Base-by-base conservation (phyloP, 768 basidiomycete genomes). In the Mycena galopus region DNA sequence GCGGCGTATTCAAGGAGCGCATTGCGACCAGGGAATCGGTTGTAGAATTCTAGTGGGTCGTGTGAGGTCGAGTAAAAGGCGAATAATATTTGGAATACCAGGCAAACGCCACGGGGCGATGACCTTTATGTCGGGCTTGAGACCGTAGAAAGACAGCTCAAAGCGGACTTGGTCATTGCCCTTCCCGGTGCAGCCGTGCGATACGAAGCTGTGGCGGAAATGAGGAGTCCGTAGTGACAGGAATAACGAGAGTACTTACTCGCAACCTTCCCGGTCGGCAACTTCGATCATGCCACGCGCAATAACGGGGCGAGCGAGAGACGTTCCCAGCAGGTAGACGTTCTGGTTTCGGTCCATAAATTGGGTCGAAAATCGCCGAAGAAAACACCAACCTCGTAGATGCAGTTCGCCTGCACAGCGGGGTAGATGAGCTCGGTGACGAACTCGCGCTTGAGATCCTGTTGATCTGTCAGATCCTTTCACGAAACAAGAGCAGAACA, bases 141-240 rank as follows among this genome's bases (percentile, higher is more conserved):
- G 90, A 67, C 96, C 98, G 83, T 99, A 99, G 87, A 99, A 99
- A 0, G 98, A 96, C 67, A 99, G 92, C 81, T 99, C 98, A 82
- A 99, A 99, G 72, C 98, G 95, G 78, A 99, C 98, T 84, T 99
- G 98, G 83, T 99, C 98, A 82, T 99, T 99, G 64, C 98, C 98
- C 87, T 99, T 99, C 64, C 98, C 98, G 61, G 98, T 99, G 89
- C 98, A 99, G 29, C 98, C 98, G 84, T 99, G 98, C 29, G 97
- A 91, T 73, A 99, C 97, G 80, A 89, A 99, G 82, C 96, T 97
- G 17, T 25, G 25, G 27, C 50, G 55, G 51, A 51, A 30, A 63
- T 25, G 29, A 57, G 29, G 30, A 50, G 7, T n/a, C n/a, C n/a
- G n/a, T n/a, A 63, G 23, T 50, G 21, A 59, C 8, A 29, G 57